Base-by-base conservation (phyloP, 1,284 basidiomycete species). In the Ceratobasidium sp. region DNA sequence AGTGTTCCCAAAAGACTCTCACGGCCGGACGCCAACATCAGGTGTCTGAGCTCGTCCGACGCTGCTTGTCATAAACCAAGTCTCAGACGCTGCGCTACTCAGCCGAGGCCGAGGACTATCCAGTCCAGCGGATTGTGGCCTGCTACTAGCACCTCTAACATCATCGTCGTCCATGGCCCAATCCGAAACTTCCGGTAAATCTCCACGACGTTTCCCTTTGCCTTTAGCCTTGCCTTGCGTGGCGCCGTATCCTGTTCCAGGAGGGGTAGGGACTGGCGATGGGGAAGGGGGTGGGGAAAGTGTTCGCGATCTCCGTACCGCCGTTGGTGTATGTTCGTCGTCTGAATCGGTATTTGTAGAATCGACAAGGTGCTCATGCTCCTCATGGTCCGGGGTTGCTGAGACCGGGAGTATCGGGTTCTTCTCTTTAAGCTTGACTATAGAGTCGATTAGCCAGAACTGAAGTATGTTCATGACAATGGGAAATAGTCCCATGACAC, bases 401-500 rank as follows among this genome's bases (percentile, higher is more conserved):
- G 55, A 46, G 44, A 44, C 41, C 35, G 38, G 50, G 14, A 58
- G 38, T 28, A 35, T 52, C 26, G 52, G 46, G 35, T 32, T 26
- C 16, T 69, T 55, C 26, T 55, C 49, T 26, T 66, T 66, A 11
- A 74, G 72, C 80, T 93, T 94, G 79, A 95, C 91, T 75, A 95
- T 93, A 0, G 93, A 93, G 81, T 94, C 92, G 73, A 93, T 93
- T 61, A 93, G 82, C 92, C 92, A 94, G 83, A 94, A 94, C 80
- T 97, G 95, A 21, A 95, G 77, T 59, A 96, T 83, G 80, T 96
- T 98, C 95, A 98, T 98, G 73, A 91, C 85, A 74, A 96, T 90
- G 0, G 96, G 96, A 82, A 98, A 96, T 59, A 98, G 80, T 71
- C 95, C 94, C 93, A 98, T 97, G 43, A 91, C 91, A 78, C 91